These are phyloP conservation scores for Synchytrium microbalum DNA, from an alignment of 371 early-diverging fungal genomes.

Conservation along the genomic window DNA sequence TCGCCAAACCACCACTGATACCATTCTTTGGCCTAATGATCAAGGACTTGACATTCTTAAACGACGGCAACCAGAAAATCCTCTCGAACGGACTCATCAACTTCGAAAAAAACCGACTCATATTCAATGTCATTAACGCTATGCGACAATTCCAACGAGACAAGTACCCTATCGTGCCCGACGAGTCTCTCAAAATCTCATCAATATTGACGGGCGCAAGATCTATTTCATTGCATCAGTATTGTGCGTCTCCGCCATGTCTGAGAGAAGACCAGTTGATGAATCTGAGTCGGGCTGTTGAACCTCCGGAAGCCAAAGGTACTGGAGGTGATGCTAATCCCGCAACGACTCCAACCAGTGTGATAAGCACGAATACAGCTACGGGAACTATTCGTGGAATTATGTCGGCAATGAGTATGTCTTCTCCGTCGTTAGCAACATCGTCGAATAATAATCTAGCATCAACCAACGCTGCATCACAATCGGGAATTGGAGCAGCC, in stretches of 20 bases:
- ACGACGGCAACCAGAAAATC: conserved; percentile 29
- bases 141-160: conserved; percentile 13
- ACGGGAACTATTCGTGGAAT: neutral
- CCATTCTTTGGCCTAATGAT: conserved; percentile 34
- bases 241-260: conserved; percentile 16
- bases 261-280: conserved; percentile 20
- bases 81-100: conserved; percentile 23
- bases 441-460: too few species aligned
- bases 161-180: neutral
- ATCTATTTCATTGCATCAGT: conserved; percentile 7
- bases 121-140: conserved; percentile 9
- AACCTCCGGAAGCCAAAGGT: conserved; percentile 3
- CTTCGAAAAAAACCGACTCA: conserved; percentile 21
- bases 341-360: neutral
- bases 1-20: conserved; percentile 13
- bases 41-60: conserved; percentile 32
- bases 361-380: neutral
- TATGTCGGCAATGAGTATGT: neutral
- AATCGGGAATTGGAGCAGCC: too few species aligned
- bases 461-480: too few species aligned
- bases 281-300: conserved; percentile 10
- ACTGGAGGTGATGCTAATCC: neutral
- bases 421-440: neutral
- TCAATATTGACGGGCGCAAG: neutral
- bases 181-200: neutral